These are phyloP conservation scores for Diddensiella santjacobensis DNA, from an alignment of 805 yeast species.

Conservation along the genomic window DNA sequence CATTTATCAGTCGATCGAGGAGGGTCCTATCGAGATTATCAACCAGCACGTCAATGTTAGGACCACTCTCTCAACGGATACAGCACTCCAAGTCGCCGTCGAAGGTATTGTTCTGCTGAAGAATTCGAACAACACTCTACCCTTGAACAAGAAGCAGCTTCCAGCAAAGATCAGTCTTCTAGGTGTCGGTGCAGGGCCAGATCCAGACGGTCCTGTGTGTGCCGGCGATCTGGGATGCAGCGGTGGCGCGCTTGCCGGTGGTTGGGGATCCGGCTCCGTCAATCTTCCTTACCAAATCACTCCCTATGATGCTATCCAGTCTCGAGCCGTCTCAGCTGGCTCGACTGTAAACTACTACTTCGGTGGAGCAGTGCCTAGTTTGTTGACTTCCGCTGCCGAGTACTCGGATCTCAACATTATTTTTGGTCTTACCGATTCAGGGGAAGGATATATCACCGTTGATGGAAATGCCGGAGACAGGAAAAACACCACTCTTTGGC, in stretches of 20 bases:
- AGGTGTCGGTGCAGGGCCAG: slow-evolving; percentile 52
- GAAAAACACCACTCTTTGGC: slow-evolving; percentile 51
- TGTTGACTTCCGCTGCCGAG: slow-evolving; percentile 45
- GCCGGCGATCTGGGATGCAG: slow-evolving; percentile 47
- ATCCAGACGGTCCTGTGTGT: slow-evolving; percentile 49
- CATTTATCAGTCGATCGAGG: slow-evolving; percentile 35
- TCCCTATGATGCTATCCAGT: slow-evolving; percentile 53
- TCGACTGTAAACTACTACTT: slow-evolving; percentile 42
- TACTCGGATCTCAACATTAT: slow-evolving; percentile 52
- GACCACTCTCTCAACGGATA: slow-evolving; percentile 41
- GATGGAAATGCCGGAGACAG: slow-evolving; percentile 60
- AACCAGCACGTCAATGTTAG: slow-evolving; percentile 56
- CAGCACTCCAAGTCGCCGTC: slow-evolving; percentile 51
- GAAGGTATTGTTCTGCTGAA: slow-evolving; percentile 57
- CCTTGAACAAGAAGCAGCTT: slow-evolving; percentile 44
- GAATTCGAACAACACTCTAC: slow-evolving; percentile 49
- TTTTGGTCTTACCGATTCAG: slow-evolving; percentile 51
- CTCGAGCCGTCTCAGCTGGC: slow-evolving; percentile 43
- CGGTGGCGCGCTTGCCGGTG: slow-evolving; percentile 53
- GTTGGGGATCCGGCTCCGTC: slow-evolving; percentile 65
- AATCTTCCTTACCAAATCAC: slow-evolving; percentile 53
- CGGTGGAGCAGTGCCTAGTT: slow-evolving; percentile 41
- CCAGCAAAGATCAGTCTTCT: slow-evolving; percentile 42
- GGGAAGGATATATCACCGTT: slow-evolving; percentile 56
- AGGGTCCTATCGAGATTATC: slow-evolving; percentile 50